Evolutionary conservation across 495 filamentous ascomycete genomes (phyloP), one percentile per base, ranked within the genome.

Genomic region (Neurospora sp.): DNA sequence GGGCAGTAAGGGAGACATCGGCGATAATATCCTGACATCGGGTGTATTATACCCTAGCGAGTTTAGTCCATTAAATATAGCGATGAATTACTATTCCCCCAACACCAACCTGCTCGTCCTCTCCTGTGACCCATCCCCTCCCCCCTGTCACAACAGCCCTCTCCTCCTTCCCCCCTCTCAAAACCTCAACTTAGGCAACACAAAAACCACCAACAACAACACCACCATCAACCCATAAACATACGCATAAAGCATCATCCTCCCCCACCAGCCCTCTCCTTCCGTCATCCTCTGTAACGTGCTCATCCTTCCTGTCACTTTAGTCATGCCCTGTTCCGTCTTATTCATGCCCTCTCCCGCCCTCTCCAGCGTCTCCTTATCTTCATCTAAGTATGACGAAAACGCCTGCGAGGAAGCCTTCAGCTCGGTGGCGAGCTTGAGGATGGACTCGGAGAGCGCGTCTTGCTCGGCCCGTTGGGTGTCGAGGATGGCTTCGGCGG

Each of bases 121-220:
- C 46, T n/a, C 11, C 18, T 37, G n/a, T 42, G 16, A 39, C 1
- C 16, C 35, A 11, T n/a, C n/a, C n/a, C n/a, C n/a, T n/a, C n/a
- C n/a, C n/a, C n/a, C n/a, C n/a, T n/a, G n/a, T n/a, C n/a, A n/a
- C n/a, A n/a, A n/a, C n/a, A n/a, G n/a, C n/a, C n/a, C n/a, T n/a
- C n/a, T n/a, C 10, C 37, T 7, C 12, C 8, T 5, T n/a, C 14
- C 23, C 66, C 20, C 54, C 11, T 9, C 69, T 84, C 78, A 97
- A 80, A 97, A 96, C 81, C 94, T 85, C 78, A 97, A 81, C 86
- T 97, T 97, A 12, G 94, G 94, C 77, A 91, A 82, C 73, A 95
- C 86, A 83, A 90, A 93, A 2, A 97, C 93, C 74, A 97, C 80
- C 79, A 93, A 74, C 18, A 97, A 81, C 3, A 93, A 87, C 46